phyloP scores from a whole-genome alignment of 306 rosid species.

The Dryas alaskensis region DNA sequence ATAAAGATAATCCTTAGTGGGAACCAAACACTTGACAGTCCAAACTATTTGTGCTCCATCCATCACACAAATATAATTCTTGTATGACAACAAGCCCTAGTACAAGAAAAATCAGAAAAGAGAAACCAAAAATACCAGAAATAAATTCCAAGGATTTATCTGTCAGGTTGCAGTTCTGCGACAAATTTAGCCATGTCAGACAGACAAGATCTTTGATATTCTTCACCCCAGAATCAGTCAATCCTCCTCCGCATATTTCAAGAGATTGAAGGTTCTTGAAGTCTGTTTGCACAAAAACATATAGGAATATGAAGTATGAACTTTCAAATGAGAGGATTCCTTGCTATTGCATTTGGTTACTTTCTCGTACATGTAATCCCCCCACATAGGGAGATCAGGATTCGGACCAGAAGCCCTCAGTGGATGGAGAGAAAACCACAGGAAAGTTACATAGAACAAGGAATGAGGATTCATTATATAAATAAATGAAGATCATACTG shows the following conservation, averaged over 20 bases:
- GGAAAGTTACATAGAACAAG: background rate
- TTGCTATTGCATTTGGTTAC: background rate
- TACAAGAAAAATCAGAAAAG: background rate
- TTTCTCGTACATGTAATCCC: background rate
- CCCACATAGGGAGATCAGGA: background rate
- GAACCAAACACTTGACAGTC: too few relatives aligned
- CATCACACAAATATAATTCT: background rate
- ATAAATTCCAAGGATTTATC: slow-evolving; percentile 62
- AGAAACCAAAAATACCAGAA: slow-evolving; percentile 43
- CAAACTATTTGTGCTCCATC: too few relatives aligned
- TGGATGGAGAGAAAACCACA: background rate
- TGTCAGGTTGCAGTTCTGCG: slow-evolving; percentile 62
- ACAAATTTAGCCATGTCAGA: slow-evolving; percentile 54
- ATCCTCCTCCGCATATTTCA: slow-evolving; percentile 74
- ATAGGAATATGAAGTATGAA: background rate
- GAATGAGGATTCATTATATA: background rate
- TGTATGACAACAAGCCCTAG: slow-evolving; percentile 9
- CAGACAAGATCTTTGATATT: slow-evolving; percentile 59
- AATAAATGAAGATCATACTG: background rate
- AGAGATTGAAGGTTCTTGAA: slow-evolving; percentile 70
- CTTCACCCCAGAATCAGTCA: slow-evolving; percentile 70
- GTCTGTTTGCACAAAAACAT: slow-evolving; percentile 38
- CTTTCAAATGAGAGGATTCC: background rate
- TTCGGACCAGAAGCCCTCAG: background rate
- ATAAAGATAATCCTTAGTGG: too few relatives aligned